These are phyloP conservation scores for Capsicum chinense DNA, from an alignment of 257 asterid genomes.

Conservation along the genomic window DNA sequence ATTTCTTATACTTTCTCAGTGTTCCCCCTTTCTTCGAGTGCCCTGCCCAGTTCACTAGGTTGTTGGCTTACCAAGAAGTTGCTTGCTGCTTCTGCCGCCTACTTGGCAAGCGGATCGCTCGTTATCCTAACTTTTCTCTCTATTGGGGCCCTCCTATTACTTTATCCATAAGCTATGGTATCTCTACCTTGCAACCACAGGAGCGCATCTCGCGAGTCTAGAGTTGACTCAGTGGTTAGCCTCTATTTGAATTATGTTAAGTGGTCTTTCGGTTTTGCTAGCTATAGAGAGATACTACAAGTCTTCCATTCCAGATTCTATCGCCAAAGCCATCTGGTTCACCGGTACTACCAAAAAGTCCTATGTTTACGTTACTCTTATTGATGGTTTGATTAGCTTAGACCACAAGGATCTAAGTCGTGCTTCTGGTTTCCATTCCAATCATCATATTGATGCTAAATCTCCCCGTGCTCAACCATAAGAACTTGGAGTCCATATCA, in stretches of 20 bases:
- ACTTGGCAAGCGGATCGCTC: not conserved
- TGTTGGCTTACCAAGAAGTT: too few relatives aligned
- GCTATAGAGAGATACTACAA: not conserved
- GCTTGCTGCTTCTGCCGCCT: not conserved
- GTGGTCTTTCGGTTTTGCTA: not conserved
- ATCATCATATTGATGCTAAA: not conserved
- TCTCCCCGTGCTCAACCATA: too few relatives aligned
- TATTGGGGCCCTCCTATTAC: too few relatives aligned
- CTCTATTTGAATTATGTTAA: not conserved
- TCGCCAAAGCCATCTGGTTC: not conserved
- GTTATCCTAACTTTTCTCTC: not conserved
- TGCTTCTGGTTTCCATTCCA: not conserved
- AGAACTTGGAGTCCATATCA: too few relatives aligned
- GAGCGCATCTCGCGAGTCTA: not conserved
- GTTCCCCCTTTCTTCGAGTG: not conserved
- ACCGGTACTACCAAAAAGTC: not conserved
- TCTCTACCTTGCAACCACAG: too few relatives aligned
- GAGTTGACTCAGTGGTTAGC: not conserved
- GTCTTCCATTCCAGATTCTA: not conserved
- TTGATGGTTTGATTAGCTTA: not conserved
- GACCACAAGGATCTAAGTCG: not conserved
- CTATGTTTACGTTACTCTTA: too few relatives aligned
- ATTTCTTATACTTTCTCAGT: not conserved
- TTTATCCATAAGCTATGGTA: not conserved
- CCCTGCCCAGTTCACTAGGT: not conserved